These are phyloP conservation scores for Solanum bulbocastanum DNA, from an alignment of 257 asterid species.

Conservation along the genomic window DNA sequence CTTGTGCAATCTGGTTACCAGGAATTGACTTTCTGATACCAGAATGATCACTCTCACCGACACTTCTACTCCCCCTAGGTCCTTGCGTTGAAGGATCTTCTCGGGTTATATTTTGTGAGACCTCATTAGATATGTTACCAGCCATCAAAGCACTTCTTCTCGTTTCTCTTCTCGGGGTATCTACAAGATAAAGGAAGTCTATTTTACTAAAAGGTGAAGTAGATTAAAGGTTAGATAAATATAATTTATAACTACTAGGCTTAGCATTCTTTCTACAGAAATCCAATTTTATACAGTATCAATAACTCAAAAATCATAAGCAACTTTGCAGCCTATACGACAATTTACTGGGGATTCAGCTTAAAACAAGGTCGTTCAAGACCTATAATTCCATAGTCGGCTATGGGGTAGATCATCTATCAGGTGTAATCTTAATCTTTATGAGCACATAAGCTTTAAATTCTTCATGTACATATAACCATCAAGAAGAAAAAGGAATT, in stretches of 20 bases:
- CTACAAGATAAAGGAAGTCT: neutral
- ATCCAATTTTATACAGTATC: neutral
- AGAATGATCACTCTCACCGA: neutral
- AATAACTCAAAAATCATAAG: neutral
- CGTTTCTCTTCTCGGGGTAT: neutral
- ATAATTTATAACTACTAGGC: neutral
- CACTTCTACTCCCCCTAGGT: neutral
- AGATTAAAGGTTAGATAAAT: neutral
- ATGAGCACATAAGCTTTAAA: neutral
- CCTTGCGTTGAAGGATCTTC: neutral
- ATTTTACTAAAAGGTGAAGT: neutral
- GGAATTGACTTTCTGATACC: neutral
- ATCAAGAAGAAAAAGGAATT: neutral
- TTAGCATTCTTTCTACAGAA: neutral
- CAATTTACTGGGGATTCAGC: neutral
- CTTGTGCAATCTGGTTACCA: neutral
- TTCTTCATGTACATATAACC: neutral
- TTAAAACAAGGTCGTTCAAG: neutral
- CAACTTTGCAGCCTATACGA: neutral
- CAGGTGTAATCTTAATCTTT: neutral
- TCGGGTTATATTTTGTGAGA: neutral
- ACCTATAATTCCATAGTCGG: neutral
- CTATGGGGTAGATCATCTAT: neutral
- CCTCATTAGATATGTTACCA: slow-evolving; percentile 8
- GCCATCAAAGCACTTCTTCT: neutral